Evolutionary conservation across 129 eudicot species (phyloP), one percentile per base, ranked within the genome.

Genomic region (Lonicera japonica): DNA sequence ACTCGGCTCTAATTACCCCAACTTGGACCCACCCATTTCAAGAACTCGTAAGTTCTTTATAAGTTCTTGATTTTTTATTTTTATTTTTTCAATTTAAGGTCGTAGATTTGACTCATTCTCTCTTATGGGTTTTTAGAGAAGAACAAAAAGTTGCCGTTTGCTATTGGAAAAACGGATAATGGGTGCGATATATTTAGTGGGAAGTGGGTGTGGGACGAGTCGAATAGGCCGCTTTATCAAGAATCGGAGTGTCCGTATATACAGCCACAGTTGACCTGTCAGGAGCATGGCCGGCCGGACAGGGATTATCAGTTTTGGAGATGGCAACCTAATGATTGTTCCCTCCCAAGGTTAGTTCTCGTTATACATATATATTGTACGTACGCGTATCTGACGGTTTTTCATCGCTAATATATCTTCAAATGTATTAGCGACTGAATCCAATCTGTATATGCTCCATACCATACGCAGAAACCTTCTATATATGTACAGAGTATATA

Each of bases 221-320:
- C 34, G 58, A 67, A 20, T 43, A 79, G 87, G 78, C 98, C 98
- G 54, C 60, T 84, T 22, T 91, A 91, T 43, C 79, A 91, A 58
- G 98, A 91, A 58, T 68, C 74, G 16, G 98, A 91, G 52, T 91
- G 98, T 73, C 98, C 98, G 0, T 91, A 87, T 68, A 87, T 91
- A 18, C 90, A 79, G 46, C 96, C 96, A 7, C 98, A 91, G 51
- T 45, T 91, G 60, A 91, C 98, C 0, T 91, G 98, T 60, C 90
- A 79, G 67, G 86, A 87, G 59, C 96, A 80, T 58, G 98, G 95
- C 75, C 83, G 98, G 38, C 96, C 96, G 19, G 98, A 91, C 15
- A 80, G 56, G 54, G 87, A 82, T 23, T 91, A 80, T 25, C 92
- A 74, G 68, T 64, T 65, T 22, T 86, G 97, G 97, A 78, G 92